Base-by-base conservation (phyloP, 441 rosid genomes). In the Brassica balearica region DNA sequence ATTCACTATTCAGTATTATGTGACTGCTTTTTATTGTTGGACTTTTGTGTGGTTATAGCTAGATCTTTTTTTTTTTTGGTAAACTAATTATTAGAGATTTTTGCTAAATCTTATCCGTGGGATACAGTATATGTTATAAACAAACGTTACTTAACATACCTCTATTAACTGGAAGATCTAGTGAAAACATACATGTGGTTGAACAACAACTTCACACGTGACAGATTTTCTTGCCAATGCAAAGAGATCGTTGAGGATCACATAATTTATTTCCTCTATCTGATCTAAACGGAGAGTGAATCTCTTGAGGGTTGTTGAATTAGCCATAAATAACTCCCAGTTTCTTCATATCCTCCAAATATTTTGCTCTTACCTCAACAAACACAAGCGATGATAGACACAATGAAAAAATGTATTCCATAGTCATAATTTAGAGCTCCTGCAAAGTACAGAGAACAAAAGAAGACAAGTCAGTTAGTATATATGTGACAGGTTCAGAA, bases 21-120 rank as follows among this genome's bases (percentile, higher is more conserved):
- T 43, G 69, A 60, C 38, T 46, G 55, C 74, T 69, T 69, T 77
- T 65, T 48, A 2, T 61, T 43, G 48, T 77, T 71, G 61, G 25
- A 58, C 14, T 38, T 41, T 51, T 71, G 11, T 71, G 36, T 58
- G 73, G 25, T 59, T 59, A 70, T 70, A 64, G 76, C 71, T 20
- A 29, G 6, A 25, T 25, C 27, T 25, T 25, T 25, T 25, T 25
- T 25, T 25, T 25, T 25, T 25, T 25, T 2, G 27, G 27, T 25
- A 25, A 25, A 25, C 27, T 25, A 25, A 25, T 25, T 25, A 25
- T 19, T 19, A 19, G 19, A 19, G 19, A 19, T 19, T 19, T 17
- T 19, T 19, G 19, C 38, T 20, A 71, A 71, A 12, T 4, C 59
- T 56, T 64, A 77, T 71, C 60, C 62, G 15, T 58, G 71, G 25